Conservation (phyloP, 108 stramenopile genomes). For the Chaetoceros muelleri region DNA sequence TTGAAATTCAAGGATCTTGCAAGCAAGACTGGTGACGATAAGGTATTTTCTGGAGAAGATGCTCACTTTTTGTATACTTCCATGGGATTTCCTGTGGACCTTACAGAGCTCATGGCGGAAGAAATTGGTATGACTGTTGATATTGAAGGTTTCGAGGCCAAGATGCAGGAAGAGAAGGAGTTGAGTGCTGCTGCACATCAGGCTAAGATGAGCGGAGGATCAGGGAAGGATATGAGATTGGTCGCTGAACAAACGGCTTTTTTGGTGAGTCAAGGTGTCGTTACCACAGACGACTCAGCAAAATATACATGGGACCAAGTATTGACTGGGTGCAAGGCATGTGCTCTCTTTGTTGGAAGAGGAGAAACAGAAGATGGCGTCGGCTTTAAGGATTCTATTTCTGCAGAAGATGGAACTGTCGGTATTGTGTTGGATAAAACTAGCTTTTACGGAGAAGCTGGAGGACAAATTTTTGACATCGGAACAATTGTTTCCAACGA, state of each 20-base stretch:
- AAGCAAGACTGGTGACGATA: conserved; percentile 38
- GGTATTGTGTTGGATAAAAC: conserved; percentile 89
- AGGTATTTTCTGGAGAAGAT: conserved; percentile 83
- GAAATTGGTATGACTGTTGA: conserved; percentile 92
- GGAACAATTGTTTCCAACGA: conserved; percentile 54
- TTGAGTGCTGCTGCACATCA: conserved; percentile 53
- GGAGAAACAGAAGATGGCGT: conserved; percentile 79
- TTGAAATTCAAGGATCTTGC: conserved; percentile 86
- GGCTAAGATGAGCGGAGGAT: conserved; percentile 78
- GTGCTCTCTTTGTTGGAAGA: conserved; percentile 87
- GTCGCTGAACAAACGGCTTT: conserved; percentile 95
- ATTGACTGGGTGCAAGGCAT: conserved; percentile 60
- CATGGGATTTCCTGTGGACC: conserved; percentile 98
- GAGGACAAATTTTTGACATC: conserved; percentile 93
- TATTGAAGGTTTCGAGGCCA: conserved; percentile 77
- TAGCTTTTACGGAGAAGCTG: conserved; percentile 94
- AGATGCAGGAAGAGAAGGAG: conserved; percentile 86
- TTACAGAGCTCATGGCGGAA: conserved; percentile 98
- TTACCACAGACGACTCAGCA: conserved; percentile 68
- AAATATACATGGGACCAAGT: conserved; percentile 88
- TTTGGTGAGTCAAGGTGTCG: conserved; percentile 61
- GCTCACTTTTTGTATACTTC: conserved; percentile 93
- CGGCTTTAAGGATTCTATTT: conserved; percentile 76
- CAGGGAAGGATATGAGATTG: conserved; percentile 89
- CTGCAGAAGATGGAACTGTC: conserved; percentile 59